A percentile compares a stretch with the other conserved stretches of the same genome.
Conservation (phyloP, 257 asterid genomes). For the Euphrasia confusa region DNA sequence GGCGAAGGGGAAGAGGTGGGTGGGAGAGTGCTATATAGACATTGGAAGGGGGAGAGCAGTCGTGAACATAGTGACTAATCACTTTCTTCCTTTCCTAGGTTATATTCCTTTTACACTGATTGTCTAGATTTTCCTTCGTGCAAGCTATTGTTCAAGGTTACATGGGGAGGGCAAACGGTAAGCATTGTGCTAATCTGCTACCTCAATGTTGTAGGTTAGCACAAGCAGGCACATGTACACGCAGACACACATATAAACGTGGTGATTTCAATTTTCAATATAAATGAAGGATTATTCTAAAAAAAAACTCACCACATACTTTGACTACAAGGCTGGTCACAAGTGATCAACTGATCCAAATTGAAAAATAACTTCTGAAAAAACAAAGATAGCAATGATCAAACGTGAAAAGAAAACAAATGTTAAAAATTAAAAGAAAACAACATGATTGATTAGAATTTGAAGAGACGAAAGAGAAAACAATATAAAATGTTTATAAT, state of each 20-base stretch:
- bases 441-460: slow-evolving; percentile 12
- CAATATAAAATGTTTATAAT: not conserved
- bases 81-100: not conserved
- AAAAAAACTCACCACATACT: slow-evolving; percentile 66
- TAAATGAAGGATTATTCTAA: slow-evolving; percentile 20
- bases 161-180: not conserved
- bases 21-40: not conserved
- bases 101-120: slow-evolving; percentile 8
- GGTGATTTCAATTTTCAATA: not conserved
- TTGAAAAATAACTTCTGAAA: slow-evolving; percentile 73
- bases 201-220: slow-evolving; percentile 13
- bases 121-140: not conserved
- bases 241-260: not conserved
- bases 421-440: slow-evolving; percentile 9
- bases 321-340: slow-evolving; percentile 66
- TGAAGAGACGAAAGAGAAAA: slow-evolving; percentile 8
- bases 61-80: not conserved
- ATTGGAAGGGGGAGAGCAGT: not conserved
- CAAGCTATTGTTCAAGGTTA: slow-evolving; percentile 7
- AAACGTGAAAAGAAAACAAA: slow-evolving; percentile 21
- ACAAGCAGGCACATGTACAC: not conserved
- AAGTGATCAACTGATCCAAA: slow-evolving; percentile 68
- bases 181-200: slow-evolving; percentile 6
- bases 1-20: not conserved
- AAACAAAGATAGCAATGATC: slow-evolving; percentile 23